Base-by-base conservation (phyloP, 1,139 yeast genomes). In the Ashbya aceris region DNA sequence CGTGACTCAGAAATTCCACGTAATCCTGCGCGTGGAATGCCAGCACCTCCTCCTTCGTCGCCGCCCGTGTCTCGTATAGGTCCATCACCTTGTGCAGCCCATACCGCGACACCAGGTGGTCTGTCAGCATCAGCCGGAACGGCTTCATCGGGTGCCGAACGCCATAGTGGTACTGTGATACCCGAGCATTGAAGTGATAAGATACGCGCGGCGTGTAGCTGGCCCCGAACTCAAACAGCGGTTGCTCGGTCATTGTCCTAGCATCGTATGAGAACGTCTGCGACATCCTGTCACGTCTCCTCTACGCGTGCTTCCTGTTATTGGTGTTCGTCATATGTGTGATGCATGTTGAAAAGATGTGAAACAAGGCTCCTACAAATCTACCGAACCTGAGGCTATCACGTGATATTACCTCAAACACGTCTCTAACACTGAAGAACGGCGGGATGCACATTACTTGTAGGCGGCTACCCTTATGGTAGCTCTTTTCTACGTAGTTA, bases 71-170 rank as follows among this genome's bases (percentile, higher is more conserved):
- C 43, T 77, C 73, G 62, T 83, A 91, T 29, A 89, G 62, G 56
- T 91, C 97, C 96, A 91, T 86, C 51, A 81, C 73, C 53, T 87
- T 89, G 58, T 87, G 86, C 36, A 91, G 67, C 47, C 86, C 86
- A 64, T 91, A 91, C 5, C 84, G 78, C 23, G 83, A 76, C 36
- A 91, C 93, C 49, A 91, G 67, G 61, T 87, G 96, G 64, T 91
- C 97, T 0, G 98, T 91, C 13, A 91, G 71, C 89, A 89, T 83
- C 44, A 91, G 69, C 47, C 98, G 67, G 62, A 91, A 86, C n/a
- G 98, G 98, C 59, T 91, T 91, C 98, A 91, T 91, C 9, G 98
- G 98, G 64, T 91, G 98, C 47, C 79, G 75, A 0, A 86, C 83
- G 10, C 97, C 97, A 63, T 83, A 87, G 57, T 86, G 96, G 62